A percentile compares a stretch with the other conserved stretches of the same genome.
Evolutionary conservation across 2,329 filamentous ascomycete genomes (phyloP).

Genomic region (Aureobasidium musti): DNA sequence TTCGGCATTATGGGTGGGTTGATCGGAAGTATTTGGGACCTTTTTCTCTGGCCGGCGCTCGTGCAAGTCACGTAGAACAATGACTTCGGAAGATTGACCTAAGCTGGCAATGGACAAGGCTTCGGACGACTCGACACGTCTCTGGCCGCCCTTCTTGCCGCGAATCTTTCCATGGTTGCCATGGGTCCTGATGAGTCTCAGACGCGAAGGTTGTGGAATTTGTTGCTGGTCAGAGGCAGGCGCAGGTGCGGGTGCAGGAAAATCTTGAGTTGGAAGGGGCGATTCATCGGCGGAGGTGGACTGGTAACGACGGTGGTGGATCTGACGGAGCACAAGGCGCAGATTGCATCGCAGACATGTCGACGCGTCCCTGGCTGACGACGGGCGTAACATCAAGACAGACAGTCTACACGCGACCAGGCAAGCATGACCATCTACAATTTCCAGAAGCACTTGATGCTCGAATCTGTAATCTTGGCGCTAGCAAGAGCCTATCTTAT

Average conservation of each 20-base stretch:
- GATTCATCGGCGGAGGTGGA: constrained; percentile 12
- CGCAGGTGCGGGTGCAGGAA: neutral
- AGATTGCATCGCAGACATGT: constrained; percentile 32
- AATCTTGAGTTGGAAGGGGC: constrained; percentile 1
- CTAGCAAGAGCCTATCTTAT: neutral
- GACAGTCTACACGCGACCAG: neutral
- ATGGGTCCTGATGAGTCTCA: neutral
- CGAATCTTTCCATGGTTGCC: constrained; percentile 15
- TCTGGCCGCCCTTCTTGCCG: constrained; percentile 25
- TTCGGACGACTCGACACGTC: constrained; percentile 27
- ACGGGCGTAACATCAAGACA: constrained; percentile 29
- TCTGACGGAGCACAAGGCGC: constrained; percentile 24
- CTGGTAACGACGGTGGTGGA: constrained; percentile 21
- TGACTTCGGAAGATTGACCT: constrained; percentile 30
- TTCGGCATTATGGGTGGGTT: neutral
- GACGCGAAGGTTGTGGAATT: neutral
- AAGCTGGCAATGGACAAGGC: constrained; percentile 29
- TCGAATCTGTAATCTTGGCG: constrained; percentile 14
- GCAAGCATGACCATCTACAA: neutral
- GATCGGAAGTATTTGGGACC: neutral
- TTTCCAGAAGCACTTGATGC: neutral
- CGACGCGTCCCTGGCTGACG: constrained; percentile 26
- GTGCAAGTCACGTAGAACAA: constrained; percentile 31
- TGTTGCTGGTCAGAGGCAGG: neutral
- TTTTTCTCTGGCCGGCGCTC: constrained; percentile 10